phyloP scores from a whole-genome alignment of 1,139 yeast species.

The Candida tunisiensis region DNA sequence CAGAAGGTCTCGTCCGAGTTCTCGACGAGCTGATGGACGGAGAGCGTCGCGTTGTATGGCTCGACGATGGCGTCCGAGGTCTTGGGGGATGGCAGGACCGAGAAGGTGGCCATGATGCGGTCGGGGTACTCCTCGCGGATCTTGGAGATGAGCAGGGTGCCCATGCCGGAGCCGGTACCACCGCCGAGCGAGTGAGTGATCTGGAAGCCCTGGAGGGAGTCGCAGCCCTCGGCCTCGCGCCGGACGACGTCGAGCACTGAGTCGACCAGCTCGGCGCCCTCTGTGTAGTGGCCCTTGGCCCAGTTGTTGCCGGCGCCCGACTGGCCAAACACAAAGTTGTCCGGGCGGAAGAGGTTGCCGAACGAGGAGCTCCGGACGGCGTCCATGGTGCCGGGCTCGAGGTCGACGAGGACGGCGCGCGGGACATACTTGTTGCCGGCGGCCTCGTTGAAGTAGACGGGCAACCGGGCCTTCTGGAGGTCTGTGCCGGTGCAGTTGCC shows the following conservation, averaged over 20 bases:
- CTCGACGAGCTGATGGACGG: conserved; percentile 86
- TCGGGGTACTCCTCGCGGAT: conserved; percentile 84
- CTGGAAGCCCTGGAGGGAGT: conserved; percentile 87
- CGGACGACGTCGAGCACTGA: conserved; percentile 77
- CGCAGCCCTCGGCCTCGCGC: conserved; percentile 89
- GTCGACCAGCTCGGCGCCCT: conserved; percentile 87
- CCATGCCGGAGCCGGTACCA: conserved; percentile 97
- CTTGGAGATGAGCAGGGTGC: conserved; percentile 63
- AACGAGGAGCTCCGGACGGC: conserved; percentile 59
- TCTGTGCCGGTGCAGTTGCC: conserved; percentile 30
- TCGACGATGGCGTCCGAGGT: conserved; percentile 87
- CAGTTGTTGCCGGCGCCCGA: conserved; percentile 90
- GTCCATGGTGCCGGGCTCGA: conserved; percentile 89
- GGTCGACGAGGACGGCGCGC: conserved; percentile 79
- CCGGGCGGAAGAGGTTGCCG: conserved; percentile 82
- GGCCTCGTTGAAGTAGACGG: conserved; percentile 40
- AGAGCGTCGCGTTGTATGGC: conserved; percentile 84
- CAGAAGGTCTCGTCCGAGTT: conserved; percentile 87
- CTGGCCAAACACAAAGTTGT: conserved; percentile 76
- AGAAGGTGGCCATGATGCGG: conserved; percentile 91
- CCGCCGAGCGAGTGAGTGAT: conserved; percentile 90
- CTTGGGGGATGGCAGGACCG: conserved; percentile 84
- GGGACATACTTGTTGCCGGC: conserved; percentile 72
- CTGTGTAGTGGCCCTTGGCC: conserved; percentile 96
- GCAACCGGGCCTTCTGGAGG: conserved; percentile 28